Percentiles rank a stretch among this genome's conserved stretches.
Conservation (phyloP, 345 rosid species). For the Rubroshorea leprosula region DNA sequence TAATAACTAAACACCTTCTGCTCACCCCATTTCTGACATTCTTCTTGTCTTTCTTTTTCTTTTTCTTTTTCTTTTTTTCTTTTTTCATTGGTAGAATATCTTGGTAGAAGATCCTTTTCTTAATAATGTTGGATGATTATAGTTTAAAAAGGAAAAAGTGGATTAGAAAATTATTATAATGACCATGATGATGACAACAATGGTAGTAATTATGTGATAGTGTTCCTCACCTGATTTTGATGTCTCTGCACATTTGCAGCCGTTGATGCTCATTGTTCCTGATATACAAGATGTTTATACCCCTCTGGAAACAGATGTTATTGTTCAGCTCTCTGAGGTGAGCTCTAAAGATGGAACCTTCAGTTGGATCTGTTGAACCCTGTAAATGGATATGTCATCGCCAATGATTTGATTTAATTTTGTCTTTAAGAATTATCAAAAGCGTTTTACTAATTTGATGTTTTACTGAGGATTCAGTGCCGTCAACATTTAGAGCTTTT, state of each 20-base stretch:
- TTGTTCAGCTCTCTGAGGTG: constrained; percentile 92
- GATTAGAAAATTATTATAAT: neutral
- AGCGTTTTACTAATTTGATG: neutral
- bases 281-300: constrained; percentile 97
- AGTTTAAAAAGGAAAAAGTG: neutral
- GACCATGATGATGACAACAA: too few species aligned
- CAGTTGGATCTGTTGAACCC: constrained; percentile 7
- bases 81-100: too few species aligned
- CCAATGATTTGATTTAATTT: constrained; percentile 8
- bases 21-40: neutral
- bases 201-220: neutral
- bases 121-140: neutral
- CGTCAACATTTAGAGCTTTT: constrained; percentile 89
- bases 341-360: constrained; percentile 21
- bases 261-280: constrained; percentile 96
- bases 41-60: neutral
- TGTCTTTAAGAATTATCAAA: neutral
- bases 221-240: constrained; percentile 13
- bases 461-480: constrained; percentile 49
- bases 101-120: constrained; percentile 6
- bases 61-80: constrained; percentile 8
- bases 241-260: constrained; percentile 48
- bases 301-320: constrained; percentile 83
- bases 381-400: neutral
- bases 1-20: neutral